phyloP scores from a whole-genome alignment of 1,284 basidiomycete genomes.

The Papiliotrema fonsecae region DNA sequence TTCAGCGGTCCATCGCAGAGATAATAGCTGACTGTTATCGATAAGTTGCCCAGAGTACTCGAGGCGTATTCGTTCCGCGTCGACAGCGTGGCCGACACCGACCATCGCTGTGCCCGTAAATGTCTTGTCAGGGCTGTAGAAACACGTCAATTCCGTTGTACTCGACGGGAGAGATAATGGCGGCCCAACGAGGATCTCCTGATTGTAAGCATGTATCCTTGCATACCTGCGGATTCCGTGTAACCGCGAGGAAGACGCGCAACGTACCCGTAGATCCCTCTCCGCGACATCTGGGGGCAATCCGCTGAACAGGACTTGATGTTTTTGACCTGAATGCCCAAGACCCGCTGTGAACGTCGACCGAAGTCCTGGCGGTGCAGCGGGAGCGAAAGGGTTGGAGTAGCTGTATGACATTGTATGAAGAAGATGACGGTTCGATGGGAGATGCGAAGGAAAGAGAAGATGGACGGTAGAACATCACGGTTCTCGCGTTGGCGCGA shows the following conservation, averaged over 20 bases:
- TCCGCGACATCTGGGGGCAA: conserved; percentile 37
- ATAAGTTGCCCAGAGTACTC: conserved; percentile 38
- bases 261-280: conserved; percentile 33
- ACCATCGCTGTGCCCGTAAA: conserved; percentile 36
- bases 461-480: background rate
- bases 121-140: conserved; percentile 19
- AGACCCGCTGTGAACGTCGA: conserved; percentile 1
- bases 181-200: background rate
- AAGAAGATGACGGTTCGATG: background rate
- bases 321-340: conserved; percentile 1
- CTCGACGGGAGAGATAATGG: background rate
- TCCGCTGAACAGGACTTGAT: conserved; percentile 36
- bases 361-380: background rate
- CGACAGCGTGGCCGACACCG: conserved; percentile 24
- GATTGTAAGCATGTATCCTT: background rate
- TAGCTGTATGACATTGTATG: conserved; percentile 14
- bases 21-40: conserved; percentile 34
- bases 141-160: conserved; percentile 21
- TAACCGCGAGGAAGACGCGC: background rate
- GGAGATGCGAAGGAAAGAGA: background rate
- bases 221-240: background rate
- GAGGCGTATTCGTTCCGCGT: conserved; percentile 34
- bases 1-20: background rate
- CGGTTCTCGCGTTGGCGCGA: too few species aligned
- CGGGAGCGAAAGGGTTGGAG: conserved; percentile 12